Conservation (phyloP, 2,329 filamentous ascomycete genomes). For the Geosmithia putterillii region DNA sequence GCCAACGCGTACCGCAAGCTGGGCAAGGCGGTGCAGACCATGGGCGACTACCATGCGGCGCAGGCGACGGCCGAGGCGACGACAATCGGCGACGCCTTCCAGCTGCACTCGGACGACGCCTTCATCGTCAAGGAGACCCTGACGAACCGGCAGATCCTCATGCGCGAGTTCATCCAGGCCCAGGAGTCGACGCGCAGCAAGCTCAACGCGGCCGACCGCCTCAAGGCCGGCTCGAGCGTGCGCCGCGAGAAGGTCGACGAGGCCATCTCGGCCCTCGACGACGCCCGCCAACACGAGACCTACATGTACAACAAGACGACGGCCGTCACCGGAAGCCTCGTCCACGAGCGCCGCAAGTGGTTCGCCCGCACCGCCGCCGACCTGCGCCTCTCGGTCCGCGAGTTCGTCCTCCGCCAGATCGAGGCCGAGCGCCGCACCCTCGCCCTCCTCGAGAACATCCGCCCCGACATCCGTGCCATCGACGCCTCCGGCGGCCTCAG, state of each 20-base stretch:
- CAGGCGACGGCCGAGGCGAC: slow-evolving; percentile 95
- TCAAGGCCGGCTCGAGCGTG: slow-evolving; percentile 78
- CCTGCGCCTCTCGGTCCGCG: slow-evolving; percentile 69
- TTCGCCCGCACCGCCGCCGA: slow-evolving; percentile 79
- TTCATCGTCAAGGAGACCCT: slow-evolving; percentile 98
- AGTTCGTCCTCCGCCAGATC: slow-evolving; percentile 90
- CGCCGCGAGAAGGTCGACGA: slow-evolving; percentile 94
- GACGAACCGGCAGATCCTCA: slow-evolving; percentile 92
- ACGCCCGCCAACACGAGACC: slow-evolving; percentile 70
- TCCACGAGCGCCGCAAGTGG: slow-evolving; percentile 84
- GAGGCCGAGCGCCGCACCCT: slow-evolving; percentile 88
- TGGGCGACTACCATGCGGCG: slow-evolving; percentile 89
- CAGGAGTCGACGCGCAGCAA: slow-evolving; percentile 77
- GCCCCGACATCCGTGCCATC: slow-evolving; percentile 86
- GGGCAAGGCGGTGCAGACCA: slow-evolving; percentile 83
- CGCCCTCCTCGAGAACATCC: slow-evolving; percentile 83
- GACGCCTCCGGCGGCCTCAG: slow-evolving; percentile 84
- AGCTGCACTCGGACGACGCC: slow-evolving; percentile 89
- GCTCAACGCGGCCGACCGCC: slow-evolving; percentile 72
- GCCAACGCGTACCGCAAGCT: slow-evolving; percentile 89
- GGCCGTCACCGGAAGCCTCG: slow-evolving; percentile 77
- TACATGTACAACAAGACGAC: slow-evolving; percentile 78
- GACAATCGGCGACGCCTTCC: slow-evolving; percentile 83
- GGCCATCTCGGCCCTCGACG: slow-evolving; percentile 81
- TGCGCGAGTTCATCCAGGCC: slow-evolving; percentile 84